Base-by-base conservation (phyloP, 2,329 filamentous ascomycete species). In the Geoglossum cookeanum region DNA sequence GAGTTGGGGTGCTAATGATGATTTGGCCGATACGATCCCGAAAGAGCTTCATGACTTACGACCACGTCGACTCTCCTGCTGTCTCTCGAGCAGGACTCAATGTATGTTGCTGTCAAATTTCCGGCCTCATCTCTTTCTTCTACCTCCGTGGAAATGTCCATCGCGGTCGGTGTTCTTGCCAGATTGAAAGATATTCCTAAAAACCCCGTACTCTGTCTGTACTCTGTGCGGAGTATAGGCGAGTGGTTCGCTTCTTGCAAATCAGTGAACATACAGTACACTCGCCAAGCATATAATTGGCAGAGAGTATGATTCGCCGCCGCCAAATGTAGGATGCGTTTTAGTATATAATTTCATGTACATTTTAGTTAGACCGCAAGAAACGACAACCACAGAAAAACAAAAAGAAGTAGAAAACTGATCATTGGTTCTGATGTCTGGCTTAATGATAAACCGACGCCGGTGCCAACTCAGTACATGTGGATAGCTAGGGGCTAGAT, bases 51-150 rank as follows among this genome's bases (percentile, higher is more conserved):
- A 22, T 51, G 15, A 63, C 67, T 55, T 64, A 74, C 72, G 60
- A 74, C 66, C 51, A 75, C 64, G 65, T 78, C 75, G 53, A 79
- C 63, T 49, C 76, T 68, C 17, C 65, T 66, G 45, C 56, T 64
- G 57, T 17, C 56, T 56, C 9, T 57, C 59, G 39, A 57, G 52
- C 33, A 54, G 55, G 42, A 59, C 27, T 58, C 56, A n/a, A 54
- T 42, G 56, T 68, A 68, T 22, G 64, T 68, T 6, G 66, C 64
- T 9, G 67, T 60, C 11, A 67, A 48, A 51, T 67, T 65, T 8
- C 65, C 64, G 5, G 67, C 63, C 56, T 67, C 63, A 48, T 68
- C 65, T 51, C 56, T 55, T 30, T 58, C 57, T 13, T 47, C 30
- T 11, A 58, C 6, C 32, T 57, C 42, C 45, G 30, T 32, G 15